A percentile compares a stretch with the other conserved stretches of the same genome.
These are phyloP conservation scores for Anastatica hierochuntica DNA, from an alignment of 345 rosid species.

Conservation along the genomic window DNA sequence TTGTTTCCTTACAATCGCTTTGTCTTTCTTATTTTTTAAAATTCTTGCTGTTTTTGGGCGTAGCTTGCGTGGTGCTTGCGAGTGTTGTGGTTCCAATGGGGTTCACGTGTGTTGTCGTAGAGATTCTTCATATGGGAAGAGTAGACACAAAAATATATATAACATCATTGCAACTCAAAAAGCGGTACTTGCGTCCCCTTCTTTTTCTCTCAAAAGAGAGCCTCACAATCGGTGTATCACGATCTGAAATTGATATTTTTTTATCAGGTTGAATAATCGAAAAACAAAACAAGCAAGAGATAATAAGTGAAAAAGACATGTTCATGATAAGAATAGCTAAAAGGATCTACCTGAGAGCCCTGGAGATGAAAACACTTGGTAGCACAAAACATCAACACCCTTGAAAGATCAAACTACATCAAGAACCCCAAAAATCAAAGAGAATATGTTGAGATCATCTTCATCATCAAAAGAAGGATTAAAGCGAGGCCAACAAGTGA, in stretches of 20 bases:
- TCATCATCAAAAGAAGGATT: constrained; percentile 7
- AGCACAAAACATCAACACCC: constrained; percentile 21
- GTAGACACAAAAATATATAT: no score
- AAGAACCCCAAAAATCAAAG: neutral
- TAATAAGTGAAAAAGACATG: constrained; percentile 55
- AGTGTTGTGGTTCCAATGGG: no score
- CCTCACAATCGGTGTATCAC: no score
- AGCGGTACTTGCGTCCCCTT: constrained; percentile 48
- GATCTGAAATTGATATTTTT: constrained; percentile 1
- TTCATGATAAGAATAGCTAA: constrained; percentile 28
- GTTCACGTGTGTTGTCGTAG: no score
- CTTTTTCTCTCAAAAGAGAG: neutral
- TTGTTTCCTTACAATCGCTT: no score
- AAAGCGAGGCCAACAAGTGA: constrained; percentile 45
- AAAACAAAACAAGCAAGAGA: constrained; percentile 90
- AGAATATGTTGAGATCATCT: constrained; percentile 2
- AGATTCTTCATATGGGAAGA: no score
- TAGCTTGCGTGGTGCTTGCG: no score
- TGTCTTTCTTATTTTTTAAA: no score
- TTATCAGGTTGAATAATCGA: constrained; percentile 85
- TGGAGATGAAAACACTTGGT: constrained; percentile 25
- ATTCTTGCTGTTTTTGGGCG: no score
- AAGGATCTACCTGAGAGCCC: constrained; percentile 50
- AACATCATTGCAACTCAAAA: constrained; percentile 74
- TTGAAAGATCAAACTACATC: neutral